Percentiles rank a stretch among this genome's conserved stretches.
Conservation (phyloP, 2,329 filamentous ascomycete species). For the Lojkania enalia region DNA sequence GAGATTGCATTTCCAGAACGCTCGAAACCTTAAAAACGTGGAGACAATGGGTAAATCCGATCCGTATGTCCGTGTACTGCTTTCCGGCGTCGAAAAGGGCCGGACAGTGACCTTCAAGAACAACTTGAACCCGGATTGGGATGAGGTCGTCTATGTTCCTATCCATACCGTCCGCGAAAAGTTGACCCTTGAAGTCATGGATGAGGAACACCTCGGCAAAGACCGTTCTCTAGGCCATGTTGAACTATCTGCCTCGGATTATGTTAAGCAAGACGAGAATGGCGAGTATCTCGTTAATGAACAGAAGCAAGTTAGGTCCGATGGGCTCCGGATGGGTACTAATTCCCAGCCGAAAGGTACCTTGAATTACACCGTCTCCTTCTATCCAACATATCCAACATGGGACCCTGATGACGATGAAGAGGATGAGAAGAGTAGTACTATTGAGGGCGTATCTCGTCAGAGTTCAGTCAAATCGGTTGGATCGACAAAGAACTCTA, state of each 20-base stretch:
- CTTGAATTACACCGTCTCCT: conserved; percentile 80
- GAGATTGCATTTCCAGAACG: conserved; percentile 87
- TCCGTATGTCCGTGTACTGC: conserved; percentile 83
- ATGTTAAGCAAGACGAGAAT: conserved; percentile 73
- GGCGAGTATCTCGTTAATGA: conserved; percentile 83
- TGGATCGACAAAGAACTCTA: conserved; percentile 16
- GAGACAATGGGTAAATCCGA: conserved; percentile 97
- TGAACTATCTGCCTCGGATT: conserved; percentile 78
- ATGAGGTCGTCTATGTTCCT: conserved; percentile 93
- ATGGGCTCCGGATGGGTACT: conserved; percentile 72
- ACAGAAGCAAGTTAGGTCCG: conserved; percentile 67
- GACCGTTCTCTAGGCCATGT: conserved; percentile 84
- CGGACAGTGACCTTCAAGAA: conserved; percentile 96
- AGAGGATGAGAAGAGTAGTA: conserved; percentile 37
- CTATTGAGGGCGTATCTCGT: conserved; percentile 25
- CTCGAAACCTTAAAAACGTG: conserved; percentile 81
- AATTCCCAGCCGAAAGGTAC: conserved; percentile 76
- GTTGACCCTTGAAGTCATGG: conserved; percentile 91
- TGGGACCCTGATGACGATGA: conserved; percentile 88
- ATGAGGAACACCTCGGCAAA: conserved; percentile 87
- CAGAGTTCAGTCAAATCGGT: conserved; percentile 24
- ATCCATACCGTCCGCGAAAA: conserved; percentile 84
- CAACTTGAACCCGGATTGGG: conserved; percentile 92
- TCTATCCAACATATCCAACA: conserved; percentile 87
- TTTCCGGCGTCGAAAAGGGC: conserved; percentile 88